Evolutionary conservation across 2,329 filamentous ascomycete genomes (phyloP).

Genomic region (Tricladium varicosporioides): DNA sequence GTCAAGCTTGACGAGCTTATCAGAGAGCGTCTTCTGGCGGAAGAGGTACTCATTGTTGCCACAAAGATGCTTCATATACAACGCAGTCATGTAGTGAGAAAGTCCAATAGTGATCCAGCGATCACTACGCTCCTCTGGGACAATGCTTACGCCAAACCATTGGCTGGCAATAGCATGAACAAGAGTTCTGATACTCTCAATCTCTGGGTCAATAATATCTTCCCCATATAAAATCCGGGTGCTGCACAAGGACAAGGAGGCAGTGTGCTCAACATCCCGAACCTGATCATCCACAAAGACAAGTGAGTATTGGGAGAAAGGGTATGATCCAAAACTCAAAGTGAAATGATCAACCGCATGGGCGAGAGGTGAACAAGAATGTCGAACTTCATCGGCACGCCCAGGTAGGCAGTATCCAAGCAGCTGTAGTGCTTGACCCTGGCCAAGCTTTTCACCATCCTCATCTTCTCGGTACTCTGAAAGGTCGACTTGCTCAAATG

Average conservation of each 20-base stretch:
- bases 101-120: slow-evolving; percentile 88
- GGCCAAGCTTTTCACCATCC: slow-evolving; percentile 85
- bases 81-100: slow-evolving; percentile 91
- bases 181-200: slow-evolving; percentile 75
- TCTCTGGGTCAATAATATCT: slow-evolving; percentile 80
- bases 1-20: slow-evolving; percentile 79
- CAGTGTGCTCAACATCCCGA: slow-evolving; percentile 71
- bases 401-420: slow-evolving; percentile 89
- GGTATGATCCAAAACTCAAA: slow-evolving; percentile 84
- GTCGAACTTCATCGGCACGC: slow-evolving; percentile 76
- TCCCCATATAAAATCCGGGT: slow-evolving; percentile 81
- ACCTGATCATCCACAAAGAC: slow-evolving; percentile 91
- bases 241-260: slow-evolving; percentile 85
- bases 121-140: slow-evolving; percentile 77
- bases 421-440: slow-evolving; percentile 77
- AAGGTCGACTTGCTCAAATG: slow-evolving; percentile 90
- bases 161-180: slow-evolving; percentile 85
- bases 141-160: slow-evolving; percentile 92
- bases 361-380: slow-evolving; percentile 82
- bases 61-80: slow-evolving; percentile 85
- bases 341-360: slow-evolving; percentile 89
- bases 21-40: slow-evolving; percentile 80
- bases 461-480: slow-evolving; percentile 86
- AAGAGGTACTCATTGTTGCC: slow-evolving; percentile 95
- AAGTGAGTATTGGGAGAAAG: slow-evolving; percentile 87